Evolutionary conservation across 805 yeast species (phyloP), one percentile per base, ranked within the genome.

Genomic region (Candida tallmaniae): DNA sequence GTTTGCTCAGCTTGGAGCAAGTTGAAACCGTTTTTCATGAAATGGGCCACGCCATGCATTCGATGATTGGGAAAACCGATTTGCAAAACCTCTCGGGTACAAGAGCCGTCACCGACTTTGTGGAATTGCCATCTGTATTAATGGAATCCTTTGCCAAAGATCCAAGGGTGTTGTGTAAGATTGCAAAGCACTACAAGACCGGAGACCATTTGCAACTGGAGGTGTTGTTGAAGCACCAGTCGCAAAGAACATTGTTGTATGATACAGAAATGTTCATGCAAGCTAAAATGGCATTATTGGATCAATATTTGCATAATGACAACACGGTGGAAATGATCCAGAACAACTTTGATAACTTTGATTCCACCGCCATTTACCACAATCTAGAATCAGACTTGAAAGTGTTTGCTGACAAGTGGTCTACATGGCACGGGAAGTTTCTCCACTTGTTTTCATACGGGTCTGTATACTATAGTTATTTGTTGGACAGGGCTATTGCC

Each of bases 41-140:
- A 60, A 88, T 93, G 96, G 98, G 98, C 1, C 98, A 93, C 58
- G 97, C 97, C 1, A 83, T 93, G 76, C 98, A 93, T 56, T 86
- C 97, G 3, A 90, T 93, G 96, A 62, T 93, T 14, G 98, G 97
- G 0, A 73, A 90, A 42, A 93, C 98, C 0, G 70, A 80, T 27
- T 62, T 90, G 34, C 98, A 93, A 54, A 93, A 88, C 54, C 82
- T 90, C 6, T 80, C 94, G 22, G 98, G 98, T 3, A 93, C 98
- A 0, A 71, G 98, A 39, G 90, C 97, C 55, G 83, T 86, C 4
- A 86, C 97, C 0, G 98, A 93, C 56, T 93, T 93, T 62, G 98
- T 93, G 12, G 98, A 93, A 57, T 63, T 93, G 28, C 98, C 98
- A 2, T 87, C 96, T 10, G 90, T 93, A n/a, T 58, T 93, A 36